Base-by-base conservation (phyloP, 2,329 filamentous ascomycete genomes). In the Teratosphaeria gauchensis region DNA sequence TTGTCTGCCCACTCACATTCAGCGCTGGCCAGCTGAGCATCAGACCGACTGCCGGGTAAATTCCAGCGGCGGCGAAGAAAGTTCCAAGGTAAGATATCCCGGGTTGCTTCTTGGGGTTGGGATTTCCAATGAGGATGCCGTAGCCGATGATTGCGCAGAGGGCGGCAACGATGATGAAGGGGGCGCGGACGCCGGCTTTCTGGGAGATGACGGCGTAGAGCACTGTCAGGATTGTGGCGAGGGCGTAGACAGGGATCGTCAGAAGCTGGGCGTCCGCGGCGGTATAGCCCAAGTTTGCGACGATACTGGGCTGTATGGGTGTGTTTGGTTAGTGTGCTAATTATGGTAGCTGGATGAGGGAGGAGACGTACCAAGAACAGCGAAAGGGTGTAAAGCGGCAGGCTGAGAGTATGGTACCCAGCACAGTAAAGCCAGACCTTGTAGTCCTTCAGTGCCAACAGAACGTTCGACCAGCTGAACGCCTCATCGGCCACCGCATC, bases 361-460 rank as follows among this genome's bases (percentile, higher is more conserved):
- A 72, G 67, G 4, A 72, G 74, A 30, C 76, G 58, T 66, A 82
- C 73, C 28, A 79, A 61, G 66, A 77, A 78, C 11, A 79, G 66
- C 0, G 75, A 73, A 38, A 78, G 71, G 7, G 75, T 77, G 66
- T 79, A 73, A 1, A 78, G 73, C 5, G 75, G 75, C 78, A 91
- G 71, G 58, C 83, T 87, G 78, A 90, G 84, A 4, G 86, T 89
- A 68, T 90, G 87, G 65, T 89, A 90, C 0, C 80, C 82, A 0
- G 89, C 69, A 0, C 86, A 85, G 63, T 91, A 91, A 0, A 91
- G 77, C 84, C 84, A 89, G 66, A 85, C 85, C 67, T 86, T 89
- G 1, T 82, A 81, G 64, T 92, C 86, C 14, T 78, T 82, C 48
- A 89, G 70, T 0, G 88, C 87, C 19, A 82, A 76, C 28, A 72